phyloP scores from a whole-genome alignment of 192 early-diverging fungal genomes.

The Entomortierella beljakovae region DNA sequence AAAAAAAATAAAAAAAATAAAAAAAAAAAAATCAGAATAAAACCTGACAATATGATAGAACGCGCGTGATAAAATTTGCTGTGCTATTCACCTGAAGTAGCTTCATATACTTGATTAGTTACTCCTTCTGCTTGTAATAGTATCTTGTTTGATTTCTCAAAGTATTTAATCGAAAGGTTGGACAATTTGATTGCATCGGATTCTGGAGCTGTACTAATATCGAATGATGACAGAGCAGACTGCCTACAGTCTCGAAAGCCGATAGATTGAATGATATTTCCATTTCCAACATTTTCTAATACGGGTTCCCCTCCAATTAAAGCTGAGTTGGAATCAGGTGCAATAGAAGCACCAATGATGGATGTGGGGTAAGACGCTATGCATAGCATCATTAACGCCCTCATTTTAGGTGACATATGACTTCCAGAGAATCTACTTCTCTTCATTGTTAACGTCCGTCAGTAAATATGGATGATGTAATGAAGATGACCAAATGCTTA shows the following conservation, averaged over 20 bases:
- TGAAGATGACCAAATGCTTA: background rate
- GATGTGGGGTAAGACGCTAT: background rate
- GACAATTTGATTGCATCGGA: slow-evolving; percentile 7
- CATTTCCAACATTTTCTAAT: background rate
- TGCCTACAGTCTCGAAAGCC: slow-evolving; percentile 24
- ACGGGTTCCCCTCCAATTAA: background rate
- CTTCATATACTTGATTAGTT: slow-evolving; percentile 22
- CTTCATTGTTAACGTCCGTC: background rate
- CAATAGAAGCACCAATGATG: background rate
- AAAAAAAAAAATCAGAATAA: background rate
- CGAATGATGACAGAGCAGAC: background rate
- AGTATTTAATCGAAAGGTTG: slow-evolving; percentile 18
- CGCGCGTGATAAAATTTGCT: background rate
- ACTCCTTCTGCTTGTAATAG: slow-evolving; percentile 24
- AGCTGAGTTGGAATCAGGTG: background rate
- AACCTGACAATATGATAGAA: background rate
- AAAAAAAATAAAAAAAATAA: background rate
- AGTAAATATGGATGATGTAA: background rate
- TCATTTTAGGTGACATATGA: background rate
- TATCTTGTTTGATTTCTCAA: slow-evolving; percentile 32
- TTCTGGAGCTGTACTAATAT: too few species aligned
- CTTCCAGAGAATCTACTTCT: background rate
- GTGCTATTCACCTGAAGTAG: slow-evolving; percentile 14
- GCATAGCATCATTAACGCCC: background rate
- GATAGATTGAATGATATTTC: slow-evolving; percentile 31